A percentile compares a stretch with the other conserved stretches of the same genome.
Evolutionary conservation across 2,329 filamentous ascomycete species (phyloP).

Genomic region (Fusarium hainanense): DNA sequence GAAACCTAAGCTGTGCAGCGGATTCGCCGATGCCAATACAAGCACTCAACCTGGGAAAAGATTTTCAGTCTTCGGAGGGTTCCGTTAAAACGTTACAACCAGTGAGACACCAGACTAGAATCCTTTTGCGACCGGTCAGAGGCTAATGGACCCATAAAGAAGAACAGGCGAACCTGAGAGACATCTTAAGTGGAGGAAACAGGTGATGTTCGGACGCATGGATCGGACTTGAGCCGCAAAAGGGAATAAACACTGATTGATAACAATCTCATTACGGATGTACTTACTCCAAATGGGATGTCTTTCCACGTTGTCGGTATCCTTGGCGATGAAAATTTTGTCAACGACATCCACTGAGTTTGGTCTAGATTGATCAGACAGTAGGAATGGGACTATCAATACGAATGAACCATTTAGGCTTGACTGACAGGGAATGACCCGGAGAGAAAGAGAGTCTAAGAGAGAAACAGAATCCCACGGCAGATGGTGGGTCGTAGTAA

Average conservation of each 20-base stretch:
- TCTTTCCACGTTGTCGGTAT: conserved; percentile 19
- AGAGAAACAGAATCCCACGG: background rate
- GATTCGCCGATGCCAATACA: conserved; percentile 27
- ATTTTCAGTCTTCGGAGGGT: conserved; percentile 12
- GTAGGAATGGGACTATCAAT: background rate
- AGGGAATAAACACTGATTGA: conserved; percentile 28
- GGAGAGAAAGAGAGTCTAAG: background rate
- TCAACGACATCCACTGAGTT: background rate
- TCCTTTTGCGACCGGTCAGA: too few species aligned
- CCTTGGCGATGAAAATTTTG: conserved; percentile 10
- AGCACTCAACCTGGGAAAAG: background rate
- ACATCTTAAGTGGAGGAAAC: background rate
- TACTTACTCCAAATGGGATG: background rate
- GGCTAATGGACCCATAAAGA: background rate
- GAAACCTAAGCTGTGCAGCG: background rate
- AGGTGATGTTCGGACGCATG: background rate
- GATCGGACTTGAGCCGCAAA: conserved; percentile 15
- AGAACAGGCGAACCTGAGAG: background rate
- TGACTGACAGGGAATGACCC: background rate
- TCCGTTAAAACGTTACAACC: background rate
- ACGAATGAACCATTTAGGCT: background rate
- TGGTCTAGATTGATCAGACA: conserved; percentile 15
- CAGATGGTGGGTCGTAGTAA: background rate
- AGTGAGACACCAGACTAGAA: too few species aligned
- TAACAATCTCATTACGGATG: conserved; percentile 17